Conservation (phyloP, 192 early-diverging fungal species). For the Podila epigama region DNA sequence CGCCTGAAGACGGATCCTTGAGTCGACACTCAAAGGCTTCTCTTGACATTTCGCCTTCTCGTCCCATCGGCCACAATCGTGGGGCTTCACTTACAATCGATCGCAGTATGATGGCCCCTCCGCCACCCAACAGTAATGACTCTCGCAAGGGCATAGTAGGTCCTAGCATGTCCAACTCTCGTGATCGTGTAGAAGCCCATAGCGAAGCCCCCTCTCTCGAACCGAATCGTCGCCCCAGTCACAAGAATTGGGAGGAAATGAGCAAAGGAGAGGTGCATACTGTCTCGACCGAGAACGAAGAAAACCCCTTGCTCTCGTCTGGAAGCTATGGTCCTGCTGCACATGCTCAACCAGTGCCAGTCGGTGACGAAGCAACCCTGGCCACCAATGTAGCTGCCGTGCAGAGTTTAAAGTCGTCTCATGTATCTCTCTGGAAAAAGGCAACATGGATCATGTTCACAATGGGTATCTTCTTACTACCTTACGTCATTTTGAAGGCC, state of each 20-base stretch:
- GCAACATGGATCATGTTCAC: conserved; percentile 27
- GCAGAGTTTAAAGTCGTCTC: conserved; percentile 26
- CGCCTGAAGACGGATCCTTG: not conserved
- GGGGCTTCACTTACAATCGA: not conserved
- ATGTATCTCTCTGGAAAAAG: conserved; percentile 39
- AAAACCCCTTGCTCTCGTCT: not conserved
- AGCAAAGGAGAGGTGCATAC: no score
- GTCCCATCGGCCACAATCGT: not conserved
- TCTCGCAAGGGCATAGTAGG: no score
- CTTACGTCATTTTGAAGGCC: conserved; percentile 32
- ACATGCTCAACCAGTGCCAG: not conserved
- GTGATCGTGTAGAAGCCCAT: no score
- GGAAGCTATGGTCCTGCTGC: not conserved
- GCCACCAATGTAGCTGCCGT: not conserved
- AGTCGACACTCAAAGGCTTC: conserved; percentile 4
- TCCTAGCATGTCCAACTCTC: no score
- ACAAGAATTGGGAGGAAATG: not conserved
- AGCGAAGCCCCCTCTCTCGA: no score
- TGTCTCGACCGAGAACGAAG: not conserved
- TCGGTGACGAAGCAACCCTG: not conserved
- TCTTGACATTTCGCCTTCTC: not conserved
- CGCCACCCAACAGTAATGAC: not conserved
- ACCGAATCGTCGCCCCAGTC: not conserved
- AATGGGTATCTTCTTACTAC: conserved; percentile 26
- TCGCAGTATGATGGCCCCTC: not conserved